Evolutionary conservation across 176 grass and related monocot species (phyloP).

Genomic region (Alloteropsis semialata): DNA sequence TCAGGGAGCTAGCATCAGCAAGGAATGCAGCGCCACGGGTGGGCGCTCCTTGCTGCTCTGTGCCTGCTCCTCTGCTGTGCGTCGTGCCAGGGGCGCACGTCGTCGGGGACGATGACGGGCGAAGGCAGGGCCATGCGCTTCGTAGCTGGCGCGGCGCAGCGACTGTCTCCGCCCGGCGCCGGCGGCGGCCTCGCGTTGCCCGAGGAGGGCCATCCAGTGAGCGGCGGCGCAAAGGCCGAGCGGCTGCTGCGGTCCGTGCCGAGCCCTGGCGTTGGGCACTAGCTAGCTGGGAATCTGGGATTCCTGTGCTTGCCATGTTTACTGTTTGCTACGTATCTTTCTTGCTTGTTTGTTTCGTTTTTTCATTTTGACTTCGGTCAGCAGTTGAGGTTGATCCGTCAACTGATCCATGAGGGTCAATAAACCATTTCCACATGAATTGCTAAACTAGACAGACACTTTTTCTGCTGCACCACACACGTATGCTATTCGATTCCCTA

Average conservation of each 20-base stretch:
- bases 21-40: not conserved
- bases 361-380: not conserved
- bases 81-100: slow-evolving; percentile 5
- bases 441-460: not conserved
- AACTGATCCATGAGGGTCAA: not conserved
- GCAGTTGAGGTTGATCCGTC: not conserved
- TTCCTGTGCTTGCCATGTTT: not conserved
- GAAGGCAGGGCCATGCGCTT: not conserved
- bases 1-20: not conserved
- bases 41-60: not conserved
- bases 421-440: not conserved
- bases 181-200: not conserved
- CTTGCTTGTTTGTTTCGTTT: not conserved
- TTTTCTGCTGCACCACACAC: not conserved
- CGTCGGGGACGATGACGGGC: not conserved
- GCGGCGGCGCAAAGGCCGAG: not conserved
- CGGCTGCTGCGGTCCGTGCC: slow-evolving; percentile 16
- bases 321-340: too few relatives aligned
- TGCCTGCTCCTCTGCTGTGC: not conserved
- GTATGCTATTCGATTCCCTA: not conserved
- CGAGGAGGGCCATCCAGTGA: not conserved
- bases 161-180: not conserved
- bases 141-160: not conserved
- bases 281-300: not conserved
- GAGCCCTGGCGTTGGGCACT: slow-evolving; percentile 18